Evolutionary conservation across 2,329 filamentous ascomycete genomes (phyloP).

Genomic region (Cladosporium austrohemisphaericum): DNA sequence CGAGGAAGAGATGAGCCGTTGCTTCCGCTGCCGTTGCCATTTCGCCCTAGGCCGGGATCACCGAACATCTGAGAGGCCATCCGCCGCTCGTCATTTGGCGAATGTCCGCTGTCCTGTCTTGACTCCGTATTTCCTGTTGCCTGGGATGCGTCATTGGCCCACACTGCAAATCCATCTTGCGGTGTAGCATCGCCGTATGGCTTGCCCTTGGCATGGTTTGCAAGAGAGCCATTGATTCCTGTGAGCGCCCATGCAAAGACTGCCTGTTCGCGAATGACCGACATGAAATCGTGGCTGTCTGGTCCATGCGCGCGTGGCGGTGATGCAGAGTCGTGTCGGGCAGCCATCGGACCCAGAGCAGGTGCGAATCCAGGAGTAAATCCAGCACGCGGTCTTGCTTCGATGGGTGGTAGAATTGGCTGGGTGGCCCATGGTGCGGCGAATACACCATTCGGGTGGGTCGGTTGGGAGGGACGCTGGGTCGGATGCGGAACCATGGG

Average conservation of each 20-base stretch:
- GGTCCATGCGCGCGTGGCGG: conserved; percentile 47
- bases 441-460: conserved; percentile 63
- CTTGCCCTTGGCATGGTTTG: conserved; percentile 59
- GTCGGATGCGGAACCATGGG: conserved; percentile 62
- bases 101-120: conserved; percentile 7
- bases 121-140: conserved; percentile 4
- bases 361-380: conserved; percentile 35
- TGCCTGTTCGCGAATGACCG: conserved; percentile 75
- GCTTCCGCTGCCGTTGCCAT: conserved; percentile 17
- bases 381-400: conserved; percentile 29
- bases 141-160: conserved; percentile 42
- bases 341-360: conserved; percentile 32
- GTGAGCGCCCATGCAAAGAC: conserved; percentile 84
- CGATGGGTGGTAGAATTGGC: conserved; percentile 51
- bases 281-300: conserved; percentile 62
- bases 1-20: conserved; percentile 13
- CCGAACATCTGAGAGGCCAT: conserved; percentile 28
- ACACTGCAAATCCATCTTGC: conserved; percentile 57
- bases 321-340: conserved; percentile 19
- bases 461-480: conserved; percentile 41
- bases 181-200: conserved; percentile 63
- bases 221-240: conserved; percentile 73
- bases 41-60: conserved; percentile 28
- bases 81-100: conserved; percentile 3
- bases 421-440: conserved; percentile 75